Base-by-base conservation (phyloP, 176 grass and related monocot genomes). In the Phragmites australis region DNA sequence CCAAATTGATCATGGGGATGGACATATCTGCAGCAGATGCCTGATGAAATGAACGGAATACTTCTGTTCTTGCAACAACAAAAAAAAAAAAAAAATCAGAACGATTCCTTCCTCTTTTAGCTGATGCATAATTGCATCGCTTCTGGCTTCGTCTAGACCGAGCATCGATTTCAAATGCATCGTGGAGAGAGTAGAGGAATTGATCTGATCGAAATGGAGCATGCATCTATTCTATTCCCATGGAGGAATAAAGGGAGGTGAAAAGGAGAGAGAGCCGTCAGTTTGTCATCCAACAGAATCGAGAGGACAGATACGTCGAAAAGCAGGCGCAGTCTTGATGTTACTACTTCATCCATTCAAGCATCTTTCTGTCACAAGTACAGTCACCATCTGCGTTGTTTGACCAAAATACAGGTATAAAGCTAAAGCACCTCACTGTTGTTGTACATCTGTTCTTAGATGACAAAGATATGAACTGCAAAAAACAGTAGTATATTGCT, bases 41-140 rank as follows among this genome's bases (percentile, higher is more conserved):
- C 19, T 39, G 21, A 14, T 41, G 37, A 7, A 8, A 63, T 45
- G 1, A 26, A 81, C 48, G 56, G 42, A 37, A 0, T 32, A 27
- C 19, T 32, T 26, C 72, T 73, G 22, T 47, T 19, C 11, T n/a
- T n/a, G n/a, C n/a, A n/a, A n/a, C n/a, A n/a, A n/a, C n/a, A n/a
- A n/a, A n/a, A n/a, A n/a, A n/a, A n/a, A n/a, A n/a, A n/a, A n/a
- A n/a, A n/a, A n/a, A n/a, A n/a, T 13, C 12, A 54, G 77, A 51
- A 66, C 75, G 75, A 84, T 84, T 65, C 86, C 60, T 60, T 80
- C 68, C 68, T 26, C 75, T 84, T 84, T 79, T 67, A 60, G 68
- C 44, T 13, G 60, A 56, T 5, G 66, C 55, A 39, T 69, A 1
- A n/a, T n/a, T n/a, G n/a, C n/a, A n/a, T n/a, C n/a, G 52, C 34